Percentiles rank a stretch among this genome's conserved stretches.
Conservation (phyloP, 768 basidiomycete genomes). For the Kwoniella bestiolae region DNA sequence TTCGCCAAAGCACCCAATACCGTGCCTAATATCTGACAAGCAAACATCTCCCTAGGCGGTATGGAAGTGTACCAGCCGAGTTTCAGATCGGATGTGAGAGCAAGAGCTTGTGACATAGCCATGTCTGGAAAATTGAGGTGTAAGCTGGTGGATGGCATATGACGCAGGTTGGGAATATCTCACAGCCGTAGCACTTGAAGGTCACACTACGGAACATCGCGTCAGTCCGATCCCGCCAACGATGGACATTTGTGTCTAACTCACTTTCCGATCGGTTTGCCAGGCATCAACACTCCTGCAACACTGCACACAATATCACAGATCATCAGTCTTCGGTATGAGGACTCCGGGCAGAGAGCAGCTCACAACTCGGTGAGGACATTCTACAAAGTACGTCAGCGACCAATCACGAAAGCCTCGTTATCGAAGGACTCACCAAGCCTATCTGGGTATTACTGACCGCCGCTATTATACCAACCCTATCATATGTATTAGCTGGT, state of each 20-base stretch:
- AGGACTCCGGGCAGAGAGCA: too few species aligned
- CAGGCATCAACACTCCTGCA: conserved; percentile 55
- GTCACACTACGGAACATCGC: conserved; percentile 40
- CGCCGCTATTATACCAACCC: conserved; percentile 55
- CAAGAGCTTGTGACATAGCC: conserved; percentile 57
- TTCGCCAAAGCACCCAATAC: conserved; percentile 55
- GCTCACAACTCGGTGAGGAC: conserved; percentile 59
- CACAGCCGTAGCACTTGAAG: conserved; percentile 56
- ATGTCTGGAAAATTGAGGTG: conserved; percentile 39
- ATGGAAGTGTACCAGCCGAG: conserved; percentile 54
- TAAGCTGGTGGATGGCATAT: neutral
- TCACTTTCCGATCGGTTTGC: conserved; percentile 57
- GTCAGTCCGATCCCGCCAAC: neutral
- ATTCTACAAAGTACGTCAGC: conserved; percentile 44
- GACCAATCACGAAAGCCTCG: too few species aligned
- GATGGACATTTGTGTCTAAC: conserved; percentile 17
- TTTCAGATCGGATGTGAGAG: conserved; percentile 54
- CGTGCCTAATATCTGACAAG: conserved; percentile 54
- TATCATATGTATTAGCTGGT: neutral
- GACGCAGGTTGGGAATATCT: conserved; percentile 6
- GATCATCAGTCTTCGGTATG: too few species aligned
- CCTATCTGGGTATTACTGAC: conserved; percentile 57
- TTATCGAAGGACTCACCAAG: conserved; percentile 39
- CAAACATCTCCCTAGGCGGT: conserved; percentile 56
- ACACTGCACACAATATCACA: too few species aligned